phyloP scores from a whole-genome alignment of 371 early-diverging fungal species.

The Mortierella sp. region DNA sequence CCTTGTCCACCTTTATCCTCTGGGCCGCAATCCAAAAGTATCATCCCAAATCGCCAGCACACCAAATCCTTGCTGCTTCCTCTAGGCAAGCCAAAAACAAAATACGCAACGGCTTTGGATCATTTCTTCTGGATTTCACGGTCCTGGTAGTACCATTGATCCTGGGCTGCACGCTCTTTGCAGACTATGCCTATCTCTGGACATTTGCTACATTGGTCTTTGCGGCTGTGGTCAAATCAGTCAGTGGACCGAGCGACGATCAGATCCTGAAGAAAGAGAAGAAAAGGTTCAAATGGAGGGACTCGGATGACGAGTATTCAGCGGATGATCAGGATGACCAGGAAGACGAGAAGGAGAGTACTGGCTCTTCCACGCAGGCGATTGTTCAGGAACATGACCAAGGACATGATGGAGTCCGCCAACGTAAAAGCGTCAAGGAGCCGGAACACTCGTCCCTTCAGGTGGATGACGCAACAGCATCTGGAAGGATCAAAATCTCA shows the following conservation, averaged over 20 bases:
- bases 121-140: constrained; percentile 35
- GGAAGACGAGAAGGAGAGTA: background rate
- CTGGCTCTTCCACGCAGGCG: background rate
- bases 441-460: constrained; percentile 16
- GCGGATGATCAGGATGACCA: constrained; percentile 27
- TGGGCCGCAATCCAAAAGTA: constrained; percentile 37
- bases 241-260: constrained; percentile 28
- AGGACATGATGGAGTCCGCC: constrained; percentile 38
- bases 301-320: constrained; percentile 43
- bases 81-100: constrained; percentile 16
- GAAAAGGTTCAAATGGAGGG: constrained; percentile 50
- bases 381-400: constrained; percentile 19
- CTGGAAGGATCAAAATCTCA: constrained; percentile 17
- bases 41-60: constrained; percentile 27
- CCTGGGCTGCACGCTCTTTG: constrained; percentile 47
- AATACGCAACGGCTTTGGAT: constrained; percentile 28
- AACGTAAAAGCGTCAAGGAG: constrained; percentile 30
- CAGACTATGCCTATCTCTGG: constrained; percentile 50
- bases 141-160: constrained; percentile 51
- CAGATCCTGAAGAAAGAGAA: constrained; percentile 46
- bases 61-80: constrained; percentile 8
- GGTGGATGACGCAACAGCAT: constrained; percentile 11
- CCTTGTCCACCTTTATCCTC: constrained; percentile 54
- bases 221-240: constrained; percentile 28
- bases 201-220: constrained; percentile 34